phyloP scores from a whole-genome alignment of 2,329 filamentous ascomycete genomes.

The Chaetomiaceae sp. region DNA sequence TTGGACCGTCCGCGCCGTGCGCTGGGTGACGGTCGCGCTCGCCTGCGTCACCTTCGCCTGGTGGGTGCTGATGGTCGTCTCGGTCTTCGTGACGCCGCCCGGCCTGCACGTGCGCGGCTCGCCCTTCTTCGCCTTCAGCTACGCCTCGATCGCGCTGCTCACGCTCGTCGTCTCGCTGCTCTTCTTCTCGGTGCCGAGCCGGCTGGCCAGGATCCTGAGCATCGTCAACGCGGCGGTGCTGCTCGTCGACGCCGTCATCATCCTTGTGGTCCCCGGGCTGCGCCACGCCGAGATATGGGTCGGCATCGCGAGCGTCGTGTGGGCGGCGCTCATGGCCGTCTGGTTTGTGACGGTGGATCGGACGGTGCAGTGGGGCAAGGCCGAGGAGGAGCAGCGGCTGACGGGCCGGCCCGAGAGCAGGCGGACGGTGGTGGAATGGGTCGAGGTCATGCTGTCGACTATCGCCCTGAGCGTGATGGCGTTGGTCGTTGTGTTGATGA shows the following conservation, averaged over 20 bases:
- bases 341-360: slow-evolving; percentile 78
- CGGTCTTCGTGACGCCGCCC: slow-evolving; percentile 85
- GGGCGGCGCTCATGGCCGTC: slow-evolving; percentile 72
- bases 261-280: slow-evolving; percentile 68
- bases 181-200: slow-evolving; percentile 84
- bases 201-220: slow-evolving; percentile 69
- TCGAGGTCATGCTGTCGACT: slow-evolving; percentile 71
- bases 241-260: slow-evolving; percentile 71
- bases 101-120: slow-evolving; percentile 81
- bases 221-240: slow-evolving; percentile 63
- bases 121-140: slow-evolving; percentile 87
- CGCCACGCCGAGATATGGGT: slow-evolving; percentile 86
- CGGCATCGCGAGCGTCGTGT: slow-evolving; percentile 79
- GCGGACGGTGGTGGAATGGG: slow-evolving; percentile 78
- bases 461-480: slow-evolving; percentile 66
- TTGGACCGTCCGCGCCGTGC: slow-evolving; percentile 78
- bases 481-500: slow-evolving; percentile 67
- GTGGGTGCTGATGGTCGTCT: slow-evolving; percentile 88
- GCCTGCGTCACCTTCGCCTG: slow-evolving; percentile 75
- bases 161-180: slow-evolving; percentile 73
- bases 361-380: slow-evolving; percentile 84
- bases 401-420: slow-evolving; percentile 86
- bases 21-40: slow-evolving; percentile 74
- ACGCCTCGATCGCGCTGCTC: slow-evolving; percentile 70
- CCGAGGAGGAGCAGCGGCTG: slow-evolving; percentile 85